A percentile compares a stretch with the other conserved stretches of the same genome.
Evolutionary conservation across 2,329 filamentous ascomycete genomes (phyloP).

Genomic region (Celoporthe dispersa): DNA sequence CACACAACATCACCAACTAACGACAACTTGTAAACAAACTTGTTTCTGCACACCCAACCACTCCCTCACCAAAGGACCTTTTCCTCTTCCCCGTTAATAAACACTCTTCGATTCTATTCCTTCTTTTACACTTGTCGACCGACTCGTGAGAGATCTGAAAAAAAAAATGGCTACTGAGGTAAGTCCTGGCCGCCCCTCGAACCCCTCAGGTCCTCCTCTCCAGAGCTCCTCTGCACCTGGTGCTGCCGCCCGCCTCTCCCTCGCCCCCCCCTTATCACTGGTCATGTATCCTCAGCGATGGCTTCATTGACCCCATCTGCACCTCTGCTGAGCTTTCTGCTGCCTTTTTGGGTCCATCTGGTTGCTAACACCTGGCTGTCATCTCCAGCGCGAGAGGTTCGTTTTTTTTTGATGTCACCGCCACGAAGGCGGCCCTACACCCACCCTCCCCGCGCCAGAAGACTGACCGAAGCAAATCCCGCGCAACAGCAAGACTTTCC

Average conservation of each 20-base stretch:
- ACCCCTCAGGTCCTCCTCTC: slow-evolving; percentile 10
- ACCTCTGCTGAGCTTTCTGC: not conserved
- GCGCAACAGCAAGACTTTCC: slow-evolving; percentile 90
- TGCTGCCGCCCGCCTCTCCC: slow-evolving; percentile 2
- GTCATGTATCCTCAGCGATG: slow-evolving; percentile 2
- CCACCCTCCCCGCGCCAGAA: slow-evolving; percentile 28
- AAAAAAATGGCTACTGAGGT: slow-evolving; percentile 41
- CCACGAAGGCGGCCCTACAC: slow-evolving; percentile 14
- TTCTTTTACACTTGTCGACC: slow-evolving; percentile 25
- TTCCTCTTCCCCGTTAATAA: slow-evolving; percentile 21
- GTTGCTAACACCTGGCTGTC: slow-evolving; percentile 33
- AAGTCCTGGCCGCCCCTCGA: slow-evolving; percentile 25
- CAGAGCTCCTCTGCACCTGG: slow-evolving; percentile 7
- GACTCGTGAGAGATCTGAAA: slow-evolving; percentile 29
- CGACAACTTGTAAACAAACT: slow-evolving; percentile 21
- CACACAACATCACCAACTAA: slow-evolving; percentile 30
- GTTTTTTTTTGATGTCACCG: slow-evolving; percentile 29
- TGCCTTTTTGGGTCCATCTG: not conserved
- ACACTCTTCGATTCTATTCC: slow-evolving; percentile 25
- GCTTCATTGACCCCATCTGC: not conserved
- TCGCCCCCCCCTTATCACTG: not conserved
- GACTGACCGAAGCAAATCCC: slow-evolving; percentile 40
- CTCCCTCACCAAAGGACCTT: slow-evolving; percentile 10
- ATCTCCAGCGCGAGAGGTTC: slow-evolving; percentile 39
- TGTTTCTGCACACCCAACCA: slow-evolving; percentile 14